Base-by-base conservation (phyloP, 352 stramenopile genomes). In the Pythium plurisporium region DNA sequence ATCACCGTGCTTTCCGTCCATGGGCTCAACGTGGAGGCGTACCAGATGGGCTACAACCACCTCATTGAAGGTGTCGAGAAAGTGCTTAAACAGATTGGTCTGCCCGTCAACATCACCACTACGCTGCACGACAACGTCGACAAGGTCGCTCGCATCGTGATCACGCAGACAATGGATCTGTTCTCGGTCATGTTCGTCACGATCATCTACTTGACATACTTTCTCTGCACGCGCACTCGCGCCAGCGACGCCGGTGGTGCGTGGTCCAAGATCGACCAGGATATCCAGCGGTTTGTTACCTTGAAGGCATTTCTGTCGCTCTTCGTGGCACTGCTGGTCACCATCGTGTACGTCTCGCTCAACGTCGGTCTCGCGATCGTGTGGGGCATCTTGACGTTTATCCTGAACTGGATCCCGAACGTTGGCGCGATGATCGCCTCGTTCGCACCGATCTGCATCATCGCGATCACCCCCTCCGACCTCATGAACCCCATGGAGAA, bases 401-500 rank as follows among this genome's bases (percentile, higher is more conserved):
- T 95, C 19, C 61, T 95, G 29, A 95, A 95, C 46, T 95, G 85
- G 85, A 95, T 95, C 54, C 85, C 85, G 25, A 95, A 95, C 60
- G 85, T 95, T 10, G 85, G 85, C 52, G 85, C 85, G 8, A 93
- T 95, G 81, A 95, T 95, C 55, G 85, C 85, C 31, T 95, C 85
- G 12, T 66, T 93, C 46, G 63, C 70, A 20, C 85, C 85, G 12
- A 87, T 95, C 40, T 85, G 76, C 58, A 95, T 95, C 68, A 95
- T 95, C 49, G 79, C 80, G 5, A 95, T 95, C 65, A 93, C 85
- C 22, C 85, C 85, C 14, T 72, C 70, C 20, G 69, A 89, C 27
- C 44, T 95, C 23, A 95, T 95, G 85, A 93, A 88, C 60, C 80
- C 82, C 17, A 93, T 95, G 82, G 82, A 95, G 55, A 95, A 95